Conservation (phyloP, 2,329 filamentous ascomycete species). For the Arthroderma uncinatum region DNA sequence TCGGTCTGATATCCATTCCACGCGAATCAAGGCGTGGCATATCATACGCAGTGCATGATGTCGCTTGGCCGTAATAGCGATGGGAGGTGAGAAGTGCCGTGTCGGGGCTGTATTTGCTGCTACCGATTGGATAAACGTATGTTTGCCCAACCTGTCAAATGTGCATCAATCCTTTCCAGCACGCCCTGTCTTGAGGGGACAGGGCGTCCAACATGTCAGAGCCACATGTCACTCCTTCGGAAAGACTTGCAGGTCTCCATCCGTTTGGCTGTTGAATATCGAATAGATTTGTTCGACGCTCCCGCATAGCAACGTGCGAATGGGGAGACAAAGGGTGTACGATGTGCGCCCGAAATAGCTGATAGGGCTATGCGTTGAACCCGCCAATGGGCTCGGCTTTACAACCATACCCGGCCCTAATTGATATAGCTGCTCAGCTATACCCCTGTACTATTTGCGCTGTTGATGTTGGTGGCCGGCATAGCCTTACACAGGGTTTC, state of each 20-base stretch:
- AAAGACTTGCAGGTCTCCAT: not conserved
- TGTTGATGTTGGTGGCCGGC: not conserved
- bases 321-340: not conserved
- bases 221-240: not conserved
- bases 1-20: not conserved
- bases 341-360: not conserved
- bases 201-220: slow-evolving; percentile 1
- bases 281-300: not conserved
- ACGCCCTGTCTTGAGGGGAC: not conserved
- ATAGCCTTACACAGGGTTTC: not conserved
- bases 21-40: not conserved
- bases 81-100: not conserved
- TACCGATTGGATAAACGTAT: not conserved
- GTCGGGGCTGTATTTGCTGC: not conserved
- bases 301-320: not conserved
- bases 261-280: not conserved
- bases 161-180: not conserved
- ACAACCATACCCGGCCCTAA: not conserved
- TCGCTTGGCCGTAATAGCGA: too few relatives aligned
- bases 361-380: not conserved
- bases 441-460: not conserved
- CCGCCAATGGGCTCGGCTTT: not conserved
- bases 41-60: not conserved
- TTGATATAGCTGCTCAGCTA: not conserved
- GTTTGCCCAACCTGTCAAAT: slow-evolving; percentile 1